Evolutionary conservation across 1,284 basidiomycete genomes (phyloP).

Genomic region (Cutaneotrichosporon daszewskae): DNA sequence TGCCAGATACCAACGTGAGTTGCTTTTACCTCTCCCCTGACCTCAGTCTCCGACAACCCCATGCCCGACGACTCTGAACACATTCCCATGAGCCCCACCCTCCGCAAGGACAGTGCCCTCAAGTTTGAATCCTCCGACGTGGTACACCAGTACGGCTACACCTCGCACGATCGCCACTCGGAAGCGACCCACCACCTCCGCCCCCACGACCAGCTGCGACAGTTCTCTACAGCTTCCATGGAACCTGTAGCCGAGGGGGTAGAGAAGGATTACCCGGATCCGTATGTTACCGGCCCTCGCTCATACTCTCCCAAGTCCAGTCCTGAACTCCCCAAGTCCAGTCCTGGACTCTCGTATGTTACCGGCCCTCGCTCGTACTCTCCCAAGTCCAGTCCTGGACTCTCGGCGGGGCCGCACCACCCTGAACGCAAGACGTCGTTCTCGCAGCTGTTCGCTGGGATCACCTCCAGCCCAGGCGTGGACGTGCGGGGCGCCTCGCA

Average conservation of each 20-base stretch:
- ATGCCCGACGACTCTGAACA: constrained; percentile 41
- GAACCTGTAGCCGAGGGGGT: not conserved
- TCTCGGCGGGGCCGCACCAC: constrained; percentile 1
- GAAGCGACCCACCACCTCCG: constrained; percentile 28
- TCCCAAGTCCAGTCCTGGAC: not conserved
- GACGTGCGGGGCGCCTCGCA: constrained; percentile 21
- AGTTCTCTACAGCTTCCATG: not conserved
- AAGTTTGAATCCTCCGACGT: constrained; percentile 45
- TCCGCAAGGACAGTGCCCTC: constrained; percentile 13
- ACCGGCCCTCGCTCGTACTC: not conserved
- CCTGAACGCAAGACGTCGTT: constrained; percentile 6
- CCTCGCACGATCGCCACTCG: constrained; percentile 17
- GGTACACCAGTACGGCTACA: constrained; percentile 45
- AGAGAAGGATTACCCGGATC: not conserved
- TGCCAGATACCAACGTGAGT: constrained; percentile 39
- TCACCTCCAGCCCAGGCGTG: not conserved
- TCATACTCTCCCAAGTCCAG: not conserved
- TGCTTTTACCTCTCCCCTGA: not conserved
- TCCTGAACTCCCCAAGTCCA: no score
- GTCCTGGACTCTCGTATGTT: not conserved
- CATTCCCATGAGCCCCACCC: not conserved
- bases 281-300: not conserved
- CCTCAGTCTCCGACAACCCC: constrained; percentile 42
- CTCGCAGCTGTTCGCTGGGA: not conserved
- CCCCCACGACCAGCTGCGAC: constrained; percentile 15